These are phyloP conservation scores for Caloboletus firmus DNA, from an alignment of 1,284 basidiomycete species.

Conservation along the genomic window DNA sequence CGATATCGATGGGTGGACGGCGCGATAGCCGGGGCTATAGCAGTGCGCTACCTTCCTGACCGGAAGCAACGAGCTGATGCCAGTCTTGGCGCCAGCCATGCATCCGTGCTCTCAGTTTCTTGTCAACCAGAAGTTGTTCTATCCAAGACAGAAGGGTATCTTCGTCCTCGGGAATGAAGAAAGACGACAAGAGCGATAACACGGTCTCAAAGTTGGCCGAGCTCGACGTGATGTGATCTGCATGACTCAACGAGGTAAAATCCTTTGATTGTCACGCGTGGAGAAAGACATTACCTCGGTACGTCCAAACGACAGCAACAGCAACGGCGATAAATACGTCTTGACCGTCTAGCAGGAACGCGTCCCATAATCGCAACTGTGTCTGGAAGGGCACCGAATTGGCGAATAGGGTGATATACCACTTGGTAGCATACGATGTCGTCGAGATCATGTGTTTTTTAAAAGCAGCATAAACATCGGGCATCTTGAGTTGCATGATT, in stretches of 20 bases:
- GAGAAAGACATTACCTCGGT: conserved; percentile 57
- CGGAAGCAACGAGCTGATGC: conserved; percentile 63
- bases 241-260: conserved; percentile 27
- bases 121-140: conserved; percentile 66
- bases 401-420: conserved; percentile 97
- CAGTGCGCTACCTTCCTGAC: conserved; percentile 63
- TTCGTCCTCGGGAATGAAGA: conserved; percentile 89
- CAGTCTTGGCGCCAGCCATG: conserved; percentile 70
- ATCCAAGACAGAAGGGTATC: conserved; percentile 81
- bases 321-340: conserved; percentile 87
- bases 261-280: neutral
- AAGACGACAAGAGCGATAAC: conserved; percentile 84
- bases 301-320: conserved; percentile 87
- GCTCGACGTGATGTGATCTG: conserved; percentile 74
- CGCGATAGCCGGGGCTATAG: conserved; percentile 44
- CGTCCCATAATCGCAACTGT: conserved; percentile 94
- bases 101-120: conserved; percentile 72
- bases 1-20: neutral
- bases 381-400: conserved; percentile 97
- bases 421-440: conserved; percentile 95
- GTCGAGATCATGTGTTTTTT: conserved; percentile 87
- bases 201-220: conserved; percentile 90
- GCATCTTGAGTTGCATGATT: conserved; percentile 82
- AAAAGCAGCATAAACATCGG: conserved; percentile 83
- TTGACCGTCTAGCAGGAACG: conserved; percentile 84